A percentile compares a stretch with the other conserved stretches of the same genome.
These are phyloP conservation scores for Mycena belliarum DNA, from an alignment of 768 basidiomycete species.

Conservation along the genomic window DNA sequence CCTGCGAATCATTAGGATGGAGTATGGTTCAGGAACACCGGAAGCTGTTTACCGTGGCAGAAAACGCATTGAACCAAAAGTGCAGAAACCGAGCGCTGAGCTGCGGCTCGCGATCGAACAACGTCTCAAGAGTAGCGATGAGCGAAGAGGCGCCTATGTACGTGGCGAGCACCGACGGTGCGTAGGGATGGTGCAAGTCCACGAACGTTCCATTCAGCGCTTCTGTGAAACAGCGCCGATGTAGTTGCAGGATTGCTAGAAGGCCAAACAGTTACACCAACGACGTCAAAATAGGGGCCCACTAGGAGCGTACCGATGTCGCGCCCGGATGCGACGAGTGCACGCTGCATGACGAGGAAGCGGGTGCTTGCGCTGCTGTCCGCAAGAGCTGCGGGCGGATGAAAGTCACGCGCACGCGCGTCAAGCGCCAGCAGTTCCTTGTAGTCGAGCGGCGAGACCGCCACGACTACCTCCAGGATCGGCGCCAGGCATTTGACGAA, in stretches of 20 bases:
- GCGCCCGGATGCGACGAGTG: constrained; percentile 57
- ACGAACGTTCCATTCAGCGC: constrained; percentile 55
- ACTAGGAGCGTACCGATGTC: constrained; percentile 55
- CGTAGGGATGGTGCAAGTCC: constrained; percentile 59
- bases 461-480: constrained; percentile 58
- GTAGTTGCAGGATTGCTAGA: constrained; percentile 65
- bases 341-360: constrained; percentile 65
- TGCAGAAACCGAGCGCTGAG: constrained; percentile 66
- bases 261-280: neutral
- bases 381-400: constrained; percentile 50
- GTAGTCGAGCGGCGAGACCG: constrained; percentile 55
- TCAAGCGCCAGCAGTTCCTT: constrained; percentile 54
- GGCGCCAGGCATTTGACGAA: constrained; percentile 64
- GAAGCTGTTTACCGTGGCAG: constrained; percentile 57
- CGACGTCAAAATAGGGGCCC: neutral
- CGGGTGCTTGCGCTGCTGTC: constrained; percentile 41
- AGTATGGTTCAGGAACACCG: neutral
- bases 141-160: constrained; percentile 61
- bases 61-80: constrained; percentile 77
- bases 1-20: constrained; percentile 33
- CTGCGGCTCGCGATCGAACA: constrained; percentile 60
- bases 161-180: constrained; percentile 71
- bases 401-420: constrained; percentile 54
- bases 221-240: constrained; percentile 67
- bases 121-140: constrained; percentile 54